phyloP scores from a whole-genome alignment of 495 filamentous ascomycete genomes.

The Penicillium salamii region DNA sequence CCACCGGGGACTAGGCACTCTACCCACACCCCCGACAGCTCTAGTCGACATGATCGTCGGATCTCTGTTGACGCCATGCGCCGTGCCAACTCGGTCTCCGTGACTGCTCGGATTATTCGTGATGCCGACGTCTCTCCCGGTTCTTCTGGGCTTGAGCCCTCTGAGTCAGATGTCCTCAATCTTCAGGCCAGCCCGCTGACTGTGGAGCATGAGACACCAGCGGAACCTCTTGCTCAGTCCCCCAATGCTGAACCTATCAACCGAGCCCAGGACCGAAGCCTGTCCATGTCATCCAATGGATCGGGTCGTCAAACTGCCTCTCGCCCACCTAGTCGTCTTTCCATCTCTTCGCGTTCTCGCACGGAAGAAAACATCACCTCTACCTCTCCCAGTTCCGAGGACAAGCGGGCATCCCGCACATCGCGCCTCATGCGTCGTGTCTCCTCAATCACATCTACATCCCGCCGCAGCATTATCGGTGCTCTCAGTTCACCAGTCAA shows the following conservation, averaged over 20 bases:
- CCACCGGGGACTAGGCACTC: slow-evolving; percentile 4
- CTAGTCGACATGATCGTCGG: slow-evolving; percentile 30
- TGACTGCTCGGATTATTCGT: slow-evolving; percentile 74
- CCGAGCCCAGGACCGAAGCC: slow-evolving; percentile 28
- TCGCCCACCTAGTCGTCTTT: slow-evolving; percentile 37
- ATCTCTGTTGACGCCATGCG: slow-evolving; percentile 21
- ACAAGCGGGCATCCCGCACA: slow-evolving; percentile 65
- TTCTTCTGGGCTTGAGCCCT: slow-evolving; percentile 36
- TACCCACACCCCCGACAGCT: slow-evolving; percentile 23
- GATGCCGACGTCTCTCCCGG: slow-evolving; percentile 41
- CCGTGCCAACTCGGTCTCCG: slow-evolving; percentile 64
- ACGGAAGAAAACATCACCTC: slow-evolving; percentile 34
- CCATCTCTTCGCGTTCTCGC: slow-evolving; percentile 37
- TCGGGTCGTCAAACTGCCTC: slow-evolving; percentile 26
- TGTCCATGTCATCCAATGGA: slow-evolving; percentile 36
- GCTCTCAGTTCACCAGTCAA: slow-evolving; percentile 55
- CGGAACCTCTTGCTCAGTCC: slow-evolving; percentile 13
- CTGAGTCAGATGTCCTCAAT: slow-evolving; percentile 51
- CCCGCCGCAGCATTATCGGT: slow-evolving; percentile 58
- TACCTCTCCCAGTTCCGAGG: slow-evolving; percentile 47
- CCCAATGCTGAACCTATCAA: slow-evolving; percentile 12
- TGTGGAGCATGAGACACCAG: slow-evolving; percentile 62
- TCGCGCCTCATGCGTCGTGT: slow-evolving; percentile 79
- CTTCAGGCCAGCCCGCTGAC: slow-evolving; percentile 69
- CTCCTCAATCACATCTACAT: slow-evolving; percentile 62